Evolutionary conservation across 371 early-diverging fungal species (phyloP), one percentile per base, ranked within the genome.

Genomic region (Mucor lusitanicus): DNA sequence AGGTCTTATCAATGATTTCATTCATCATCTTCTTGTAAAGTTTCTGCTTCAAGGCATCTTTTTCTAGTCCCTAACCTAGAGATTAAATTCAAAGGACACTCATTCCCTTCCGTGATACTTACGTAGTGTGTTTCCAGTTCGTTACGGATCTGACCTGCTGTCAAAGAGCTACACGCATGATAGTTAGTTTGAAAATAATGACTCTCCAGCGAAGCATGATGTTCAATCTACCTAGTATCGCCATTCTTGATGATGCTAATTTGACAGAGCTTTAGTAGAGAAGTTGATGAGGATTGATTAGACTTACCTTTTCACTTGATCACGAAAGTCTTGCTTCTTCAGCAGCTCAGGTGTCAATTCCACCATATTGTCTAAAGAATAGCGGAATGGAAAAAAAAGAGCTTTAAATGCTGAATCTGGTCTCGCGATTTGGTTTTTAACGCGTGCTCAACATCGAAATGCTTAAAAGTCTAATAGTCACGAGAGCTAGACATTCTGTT

Each of bases 21-120:
- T 64, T 72, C 7, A 79, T 32, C 7, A 56, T 61, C 13, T 35
- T 65, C 42, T 79, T 79, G 67, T 65, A 76, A 21, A 77, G 76
- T 17, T 70, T 55, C 28, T 63, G 59, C 37, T 69, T 72, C 23
- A 80, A 60, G 6, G 59, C 48, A 35, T 71, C 70, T 21, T 50
- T 63, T 37, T 69, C 73, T 8, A 76, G 46, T n/a, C 44, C 61
- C 77, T 77, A 27, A 6, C 33, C 15, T 27, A 13, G 53, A 15
- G 1, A 53, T 53, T 27, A 53, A 27, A 27, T 53, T 19, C 9
- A 48, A 0, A 13, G 4, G 25, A 4, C 23, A 12, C 27, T 11
- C 27, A 3, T 2, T 53, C 12, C 12, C 9, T 13, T 25, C 23
- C 12, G 5, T 40, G 12, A 9, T 13, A 11, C 57, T 53, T 70